phyloP scores from a whole-genome alignment of 108 stramenopile genomes.

The Seminavis robusta region DNA sequence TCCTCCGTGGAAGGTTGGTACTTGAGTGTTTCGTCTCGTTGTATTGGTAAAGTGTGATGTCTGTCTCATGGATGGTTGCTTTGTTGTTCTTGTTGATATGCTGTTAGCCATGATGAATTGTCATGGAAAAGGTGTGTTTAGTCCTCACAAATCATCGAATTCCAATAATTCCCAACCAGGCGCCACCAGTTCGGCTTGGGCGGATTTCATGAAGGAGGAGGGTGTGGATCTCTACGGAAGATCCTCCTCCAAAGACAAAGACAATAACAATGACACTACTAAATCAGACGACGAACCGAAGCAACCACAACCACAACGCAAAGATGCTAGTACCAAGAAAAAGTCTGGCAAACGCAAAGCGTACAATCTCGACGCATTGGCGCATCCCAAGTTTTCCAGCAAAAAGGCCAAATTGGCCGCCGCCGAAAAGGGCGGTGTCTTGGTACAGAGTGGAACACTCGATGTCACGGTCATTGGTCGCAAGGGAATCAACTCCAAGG shows the following conservation, averaged over 20 bases:
- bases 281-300: neutral
- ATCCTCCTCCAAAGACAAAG: conserved; percentile 1
- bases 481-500: conserved; percentile 22
- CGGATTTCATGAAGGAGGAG: conserved; percentile 80
- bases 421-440: conserved; percentile 47
- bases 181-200: conserved; percentile 70
- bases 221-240: conserved; percentile 20
- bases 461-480: conserved; percentile 62
- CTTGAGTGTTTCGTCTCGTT: neutral
- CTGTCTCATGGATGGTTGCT: too few relatives aligned
- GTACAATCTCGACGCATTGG: neutral
- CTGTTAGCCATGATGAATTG: too few relatives aligned
- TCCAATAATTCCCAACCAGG: too few relatives aligned
- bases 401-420: conserved; percentile 9
- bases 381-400: neutral
- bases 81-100: too few relatives aligned
- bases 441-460: conserved; percentile 83
- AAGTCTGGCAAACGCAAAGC: conserved; percentile 2
- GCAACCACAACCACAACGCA: neutral
- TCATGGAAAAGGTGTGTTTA: too few relatives aligned
- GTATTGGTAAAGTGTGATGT: too few relatives aligned
- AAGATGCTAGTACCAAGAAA: neutral
- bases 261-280: neutral
- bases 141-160: too few relatives aligned
- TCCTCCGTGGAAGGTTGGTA: neutral